Base-by-base conservation (phyloP, 23 red algal genomes). In the Chondrus crispus region DNA sequence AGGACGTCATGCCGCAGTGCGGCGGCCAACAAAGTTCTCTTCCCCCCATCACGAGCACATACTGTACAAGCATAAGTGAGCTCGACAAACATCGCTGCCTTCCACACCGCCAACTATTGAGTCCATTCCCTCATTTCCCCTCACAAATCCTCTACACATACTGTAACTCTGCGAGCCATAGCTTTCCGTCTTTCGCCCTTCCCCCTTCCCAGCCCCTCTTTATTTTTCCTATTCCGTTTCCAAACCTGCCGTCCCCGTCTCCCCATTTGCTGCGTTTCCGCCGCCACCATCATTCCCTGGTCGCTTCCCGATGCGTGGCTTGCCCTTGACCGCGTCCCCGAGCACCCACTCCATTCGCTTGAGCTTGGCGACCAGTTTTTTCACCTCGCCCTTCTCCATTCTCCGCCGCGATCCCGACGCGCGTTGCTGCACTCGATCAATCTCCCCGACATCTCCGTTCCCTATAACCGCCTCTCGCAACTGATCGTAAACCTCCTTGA, bases 321-420 rank as follows among this genome's bases (percentile, higher is more conserved):
- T 66, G 8, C 60, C 60, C 60, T 66, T 32, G 9, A 66, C 60
- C 8, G 60, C 60, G 26, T 32, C 60, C 26, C 18, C 71, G n/a
- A 85, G 46, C 50, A 88, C 20, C 85, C 85, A 88, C 20, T 58
- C 40, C 66, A 88, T 22, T 28, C 85, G 57, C 18, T 78, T 73
- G 22, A 52, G 24, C 62, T 88, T 88, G 6, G 26, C 64, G 41
- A 38, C 45, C 57, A 88, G 10, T 49, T 73, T 72, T 77, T 42
- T 88, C 7, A 74, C 33, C 60, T 77, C 64, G 22, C 46, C 36
- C 20, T 48, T 48, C 43, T 49, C 79, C 26, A 55, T 62, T 62
- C 29, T 63, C 10, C 52, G 47, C 47, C 47, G 22, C 46, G 24
- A 55, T 28, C 46, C 26, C 36, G 38, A 13, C 19, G 30, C 46